Evolutionary conservation across 805 yeast genomes (phyloP), one percentile per base, ranked within the genome.

Genomic region (Jamesozyma jinghongensis): DNA sequence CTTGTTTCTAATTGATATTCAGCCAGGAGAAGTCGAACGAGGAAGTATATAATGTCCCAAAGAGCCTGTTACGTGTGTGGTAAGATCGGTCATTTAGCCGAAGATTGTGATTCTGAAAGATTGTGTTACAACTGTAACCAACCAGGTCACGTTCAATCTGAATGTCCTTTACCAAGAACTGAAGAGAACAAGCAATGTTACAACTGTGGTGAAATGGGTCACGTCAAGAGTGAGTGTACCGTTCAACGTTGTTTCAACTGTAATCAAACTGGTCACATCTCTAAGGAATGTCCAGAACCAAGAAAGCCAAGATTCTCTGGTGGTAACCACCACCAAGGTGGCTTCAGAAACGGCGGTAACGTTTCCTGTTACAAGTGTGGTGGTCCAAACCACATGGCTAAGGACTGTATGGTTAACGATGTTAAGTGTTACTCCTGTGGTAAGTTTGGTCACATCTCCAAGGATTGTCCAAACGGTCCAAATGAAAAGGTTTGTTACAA

Each of bases 341-440:
- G 66, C 25, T 50, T 40, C 44, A 32, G 40, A 30, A 44, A 50
- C 33, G 53, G 52, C 29, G 50, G 20, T 8, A 52, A 46, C 43
- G 58, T 57, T 40, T 75, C 85, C 44, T 85, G 95, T 68, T 83
- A 81, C 79, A 85, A 81, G 68, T 85, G 94, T 64, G 94, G 94
- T 59, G 92, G 90, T 50, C 87, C 92, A 60, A 85, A 85, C 77
- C 95, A 86, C 66, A 81, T 80, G 68, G 94, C 95, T 50, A 81
- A 85, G 69, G 94, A 85, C 65, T 85, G 95, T 68, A 81, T 79
- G 63, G 79, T 78, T 52, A 74, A 77, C 42, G 74, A 72, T 50
- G 73, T 78, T 61, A 85, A 85, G 68, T 87, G 97, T 68, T 88
- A 85, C 74, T 83, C 88, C 47, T 87, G 97, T 68, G 95, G 95